A percentile compares a stretch with the other conserved stretches of the same genome.
These are phyloP conservation scores for Hyaloscypha hepaticicola DNA, from an alignment of 495 filamentous ascomycete species.

Conservation along the genomic window DNA sequence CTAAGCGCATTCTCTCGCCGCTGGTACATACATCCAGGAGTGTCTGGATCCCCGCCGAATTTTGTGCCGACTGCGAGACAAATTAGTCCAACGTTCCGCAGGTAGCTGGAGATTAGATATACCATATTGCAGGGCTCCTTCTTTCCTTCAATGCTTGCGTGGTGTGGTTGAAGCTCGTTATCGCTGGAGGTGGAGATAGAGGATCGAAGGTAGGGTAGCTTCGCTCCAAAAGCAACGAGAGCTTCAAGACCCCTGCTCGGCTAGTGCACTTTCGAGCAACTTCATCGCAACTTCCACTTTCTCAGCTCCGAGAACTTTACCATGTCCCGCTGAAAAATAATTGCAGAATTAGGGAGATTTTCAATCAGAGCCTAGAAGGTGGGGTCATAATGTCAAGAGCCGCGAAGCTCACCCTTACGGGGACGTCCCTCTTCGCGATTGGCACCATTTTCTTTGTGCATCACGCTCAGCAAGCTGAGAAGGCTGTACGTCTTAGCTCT, in stretches of 20 bases:
- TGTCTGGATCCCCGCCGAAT: conserved; percentile 96
- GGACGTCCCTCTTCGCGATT: conserved; percentile 72
- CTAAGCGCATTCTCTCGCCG: background rate
- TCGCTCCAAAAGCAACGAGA: conserved; percentile 21
- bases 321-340: background rate
- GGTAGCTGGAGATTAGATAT: background rate
- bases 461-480: conserved; percentile 80
- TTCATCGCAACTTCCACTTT: conserved; percentile 9
- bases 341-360: background rate
- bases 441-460: conserved; percentile 86
- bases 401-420: conserved; percentile 79
- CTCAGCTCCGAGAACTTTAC: background rate
- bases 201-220: conserved; percentile 12
- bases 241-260: conserved; percentile 19
- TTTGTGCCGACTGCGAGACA: conserved; percentile 80
- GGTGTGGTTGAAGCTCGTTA: conserved; percentile 19
- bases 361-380: background rate
- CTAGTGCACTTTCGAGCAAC: background rate
- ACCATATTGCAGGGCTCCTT: conserved; percentile 31
- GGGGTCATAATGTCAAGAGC: conserved; percentile 72
- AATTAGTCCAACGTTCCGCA: conserved; percentile 16
- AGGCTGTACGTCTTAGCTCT: conserved; percentile 63
- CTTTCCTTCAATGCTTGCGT: conserved; percentile 2
- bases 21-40: conserved; percentile 83
- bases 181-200: conserved; percentile 22